A percentile compares a stretch with the other conserved stretches of the same genome.
Conservation (phyloP, 106 monocot genomes). For the Triglochin maritima region DNA sequence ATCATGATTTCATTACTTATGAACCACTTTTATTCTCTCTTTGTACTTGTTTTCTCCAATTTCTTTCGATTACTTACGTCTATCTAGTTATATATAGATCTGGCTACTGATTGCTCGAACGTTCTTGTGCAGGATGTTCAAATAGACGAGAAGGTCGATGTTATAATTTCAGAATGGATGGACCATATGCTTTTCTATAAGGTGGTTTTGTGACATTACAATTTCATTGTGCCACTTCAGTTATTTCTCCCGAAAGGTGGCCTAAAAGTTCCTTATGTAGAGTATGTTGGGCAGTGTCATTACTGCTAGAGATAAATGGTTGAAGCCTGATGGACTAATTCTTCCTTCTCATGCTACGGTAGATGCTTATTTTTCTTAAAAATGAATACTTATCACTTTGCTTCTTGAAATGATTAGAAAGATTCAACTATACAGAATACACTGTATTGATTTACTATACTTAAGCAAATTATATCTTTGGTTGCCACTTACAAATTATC, state of each 20-base stretch:
- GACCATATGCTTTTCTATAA: constrained; percentile 97
- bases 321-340: constrained; percentile 91
- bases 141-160: constrained; percentile 95
- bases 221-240: neutral
- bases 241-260: neutral
- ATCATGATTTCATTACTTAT: too few species aligned
- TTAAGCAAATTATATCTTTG: too few species aligned
- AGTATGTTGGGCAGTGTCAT: constrained; percentile 93
- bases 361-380: constrained; percentile 4
- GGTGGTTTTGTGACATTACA: constrained; percentile 24
- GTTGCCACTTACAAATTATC: neutral
- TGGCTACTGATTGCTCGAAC: neutral
- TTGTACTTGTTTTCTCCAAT: too few species aligned
- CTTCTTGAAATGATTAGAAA: neutral
- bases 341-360: constrained; percentile 98
- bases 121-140: constrained; percentile 53
- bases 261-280: constrained; percentile 12
- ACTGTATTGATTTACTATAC: too few species aligned
- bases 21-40: too few species aligned
- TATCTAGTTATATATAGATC: neutral
- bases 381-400: neutral
- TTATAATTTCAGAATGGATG: constrained; percentile 99
- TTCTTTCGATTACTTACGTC: neutral
- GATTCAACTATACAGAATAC: too few species aligned
- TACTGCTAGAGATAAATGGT: constrained; percentile 88